Evolutionary conservation across 1,284 basidiomycete genomes (phyloP).

Genomic region (Albatrellus sp.): DNA sequence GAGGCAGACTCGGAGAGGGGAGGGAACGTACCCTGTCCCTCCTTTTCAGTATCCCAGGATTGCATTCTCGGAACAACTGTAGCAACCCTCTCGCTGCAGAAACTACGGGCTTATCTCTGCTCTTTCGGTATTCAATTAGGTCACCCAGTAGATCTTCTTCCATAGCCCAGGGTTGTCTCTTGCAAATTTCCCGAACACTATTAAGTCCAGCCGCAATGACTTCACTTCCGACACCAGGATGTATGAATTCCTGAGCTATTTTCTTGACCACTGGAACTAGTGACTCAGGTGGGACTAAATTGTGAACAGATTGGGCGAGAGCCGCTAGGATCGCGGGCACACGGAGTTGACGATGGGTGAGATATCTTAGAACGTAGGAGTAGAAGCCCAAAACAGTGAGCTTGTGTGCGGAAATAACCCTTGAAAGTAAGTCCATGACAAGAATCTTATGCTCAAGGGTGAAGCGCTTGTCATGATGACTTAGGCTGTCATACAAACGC

Average conservation of each 20-base stretch:
- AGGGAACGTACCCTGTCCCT: slow-evolving; percentile 59
- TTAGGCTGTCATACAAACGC: slow-evolving; percentile 83
- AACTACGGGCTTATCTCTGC: slow-evolving; percentile 88
- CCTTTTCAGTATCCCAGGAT: slow-evolving; percentile 85
- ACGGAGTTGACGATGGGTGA: slow-evolving; percentile 86
- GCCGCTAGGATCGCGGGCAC: slow-evolving; percentile 92
- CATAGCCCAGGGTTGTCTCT: slow-evolving; percentile 94
- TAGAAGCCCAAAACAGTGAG: slow-evolving; percentile 95
- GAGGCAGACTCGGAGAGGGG: background rate
- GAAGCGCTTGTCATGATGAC: slow-evolving; percentile 83
- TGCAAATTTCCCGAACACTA: slow-evolving; percentile 86
- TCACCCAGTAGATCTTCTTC: slow-evolving; percentile 88
- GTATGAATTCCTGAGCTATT: slow-evolving; percentile 91
- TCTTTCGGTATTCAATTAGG: slow-evolving; percentile 90
- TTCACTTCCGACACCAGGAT: slow-evolving; percentile 92
- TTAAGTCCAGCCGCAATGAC: slow-evolving; percentile 96
- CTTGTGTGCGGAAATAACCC: slow-evolving; percentile 90
- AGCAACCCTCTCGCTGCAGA: slow-evolving; percentile 82
- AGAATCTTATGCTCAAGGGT: slow-evolving; percentile 95
- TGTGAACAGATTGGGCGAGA: slow-evolving; percentile 92
- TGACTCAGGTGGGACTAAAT: slow-evolving; percentile 89
- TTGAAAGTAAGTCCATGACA: slow-evolving; percentile 94
- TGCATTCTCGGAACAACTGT: slow-evolving; percentile 92
- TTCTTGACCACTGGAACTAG: slow-evolving; percentile 86
- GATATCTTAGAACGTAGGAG: slow-evolving; percentile 91